Evolutionary conservation across 2,329 filamentous ascomycete genomes (phyloP).

Genomic region (Aspergillus hiratsukae): DNA sequence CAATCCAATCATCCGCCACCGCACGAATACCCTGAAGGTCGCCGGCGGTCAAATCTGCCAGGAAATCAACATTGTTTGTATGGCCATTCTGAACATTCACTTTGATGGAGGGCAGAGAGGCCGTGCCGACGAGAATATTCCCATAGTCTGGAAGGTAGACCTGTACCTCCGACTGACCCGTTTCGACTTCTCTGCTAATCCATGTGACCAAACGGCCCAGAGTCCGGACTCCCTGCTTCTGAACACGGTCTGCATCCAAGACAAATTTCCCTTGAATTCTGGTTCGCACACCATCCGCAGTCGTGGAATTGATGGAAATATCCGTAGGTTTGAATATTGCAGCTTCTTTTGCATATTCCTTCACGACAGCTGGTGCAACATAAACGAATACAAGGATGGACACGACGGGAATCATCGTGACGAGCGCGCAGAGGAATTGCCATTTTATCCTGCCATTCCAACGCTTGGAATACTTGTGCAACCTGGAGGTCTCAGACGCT

Average conservation of each 20-base stretch:
- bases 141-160: constrained; percentile 81
- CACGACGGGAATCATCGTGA: constrained; percentile 58
- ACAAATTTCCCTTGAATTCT: constrained; percentile 77
- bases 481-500: constrained; percentile 14
- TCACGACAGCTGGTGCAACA: constrained; percentile 71
- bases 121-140: constrained; percentile 71
- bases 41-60: constrained; percentile 71
- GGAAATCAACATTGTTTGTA: constrained; percentile 71
- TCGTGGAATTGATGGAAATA: constrained; percentile 81
- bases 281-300: constrained; percentile 68
- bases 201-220: constrained; percentile 75
- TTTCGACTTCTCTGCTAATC: constrained; percentile 73
- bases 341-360: constrained; percentile 82
- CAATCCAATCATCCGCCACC: constrained; percentile 84
- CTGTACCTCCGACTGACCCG: constrained; percentile 64
- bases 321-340: constrained; percentile 76
- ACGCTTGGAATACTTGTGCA: constrained; percentile 15
- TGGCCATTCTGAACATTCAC: constrained; percentile 74
- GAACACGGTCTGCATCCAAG: constrained; percentile 73
- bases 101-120: constrained; percentile 68
- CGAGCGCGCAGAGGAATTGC: constrained; percentile 67
- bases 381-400: constrained; percentile 74
- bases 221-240: constrained; percentile 65
- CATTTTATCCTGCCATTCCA: constrained; percentile 51
- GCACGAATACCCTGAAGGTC: constrained; percentile 70